A percentile compares a stretch with the other conserved stretches of the same genome.
Conservation (phyloP, 345 rosid genomes). For the Passiflora organensis region DNA sequence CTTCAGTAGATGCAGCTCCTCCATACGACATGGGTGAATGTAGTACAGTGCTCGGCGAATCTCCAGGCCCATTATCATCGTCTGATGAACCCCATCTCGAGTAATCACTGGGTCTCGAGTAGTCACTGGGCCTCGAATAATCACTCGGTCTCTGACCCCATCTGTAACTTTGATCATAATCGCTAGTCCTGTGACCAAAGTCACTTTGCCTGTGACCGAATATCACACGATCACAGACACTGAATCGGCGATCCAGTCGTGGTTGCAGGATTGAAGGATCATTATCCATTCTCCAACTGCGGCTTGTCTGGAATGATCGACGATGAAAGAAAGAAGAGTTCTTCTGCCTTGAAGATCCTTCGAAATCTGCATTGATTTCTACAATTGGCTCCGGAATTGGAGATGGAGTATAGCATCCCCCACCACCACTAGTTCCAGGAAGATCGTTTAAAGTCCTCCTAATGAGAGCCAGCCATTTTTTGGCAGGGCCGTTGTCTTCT, state of each 20-base stretch:
- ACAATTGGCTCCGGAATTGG: conserved; percentile 89
- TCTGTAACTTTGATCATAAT: conserved; percentile 55
- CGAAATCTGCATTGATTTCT: conserved; percentile 90
- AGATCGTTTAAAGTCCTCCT: conserved; percentile 77
- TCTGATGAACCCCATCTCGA: conserved; percentile 94
- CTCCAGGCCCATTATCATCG: conserved; percentile 86
- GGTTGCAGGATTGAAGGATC: conserved; percentile 69
- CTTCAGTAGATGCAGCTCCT: conserved; percentile 47
- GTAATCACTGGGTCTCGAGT: conserved; percentile 77
- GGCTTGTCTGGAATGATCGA: conserved; percentile 82
- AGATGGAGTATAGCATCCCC: conserved; percentile 67
- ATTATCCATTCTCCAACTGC: conserved; percentile 75
- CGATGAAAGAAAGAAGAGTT: conserved; percentile 79
- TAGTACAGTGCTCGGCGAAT: conserved; percentile 79
- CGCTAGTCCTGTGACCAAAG: conserved; percentile 73
- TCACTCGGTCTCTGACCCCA: conserved; percentile 57
- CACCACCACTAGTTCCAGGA: conserved; percentile 80
- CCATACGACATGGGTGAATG: conserved; percentile 58
- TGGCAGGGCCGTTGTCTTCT: conserved; percentile 98
- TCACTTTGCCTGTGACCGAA: conserved; percentile 77
- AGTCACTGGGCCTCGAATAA: conserved; percentile 74
- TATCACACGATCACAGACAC: conserved; percentile 92
- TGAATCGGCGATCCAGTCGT: conserved; percentile 67
- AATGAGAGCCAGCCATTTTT: conserved; percentile 84
- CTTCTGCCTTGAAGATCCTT: conserved; percentile 83